A percentile compares a stretch with the other conserved stretches of the same genome.
Conservation (phyloP, 352 stramenopile genomes). For the Pythium phragmitis region DNA sequence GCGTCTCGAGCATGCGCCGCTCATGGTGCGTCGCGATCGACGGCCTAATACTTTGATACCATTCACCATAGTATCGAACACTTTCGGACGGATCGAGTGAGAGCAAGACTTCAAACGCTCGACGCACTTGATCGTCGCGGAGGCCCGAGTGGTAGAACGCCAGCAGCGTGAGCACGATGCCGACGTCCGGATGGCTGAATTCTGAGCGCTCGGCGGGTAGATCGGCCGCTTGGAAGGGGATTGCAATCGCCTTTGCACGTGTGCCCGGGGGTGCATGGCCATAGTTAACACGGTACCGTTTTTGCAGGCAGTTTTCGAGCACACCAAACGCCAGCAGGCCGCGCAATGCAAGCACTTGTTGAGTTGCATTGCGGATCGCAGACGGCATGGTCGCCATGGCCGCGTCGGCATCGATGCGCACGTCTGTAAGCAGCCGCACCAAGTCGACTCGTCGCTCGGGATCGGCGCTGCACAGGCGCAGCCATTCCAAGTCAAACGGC, state of each 20-base stretch:
- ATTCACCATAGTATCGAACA: slow-evolving; percentile 61
- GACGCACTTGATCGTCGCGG: slow-evolving; percentile 40
- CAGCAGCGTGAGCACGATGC: slow-evolving; percentile 77
- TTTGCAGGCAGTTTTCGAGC: slow-evolving; percentile 82
- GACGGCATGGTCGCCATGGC: slow-evolving; percentile 18
- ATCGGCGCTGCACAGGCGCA: slow-evolving; percentile 30
- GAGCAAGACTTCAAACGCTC: slow-evolving; percentile 57
- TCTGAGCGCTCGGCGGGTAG: slow-evolving; percentile 79
- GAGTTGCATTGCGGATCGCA: slow-evolving; percentile 28
- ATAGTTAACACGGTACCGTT: slow-evolving; percentile 84
- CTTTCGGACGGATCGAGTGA: slow-evolving; percentile 64
- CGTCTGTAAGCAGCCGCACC: slow-evolving; percentile 36
- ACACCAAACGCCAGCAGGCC: slow-evolving; percentile 78
- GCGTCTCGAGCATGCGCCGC: slow-evolving; percentile 41
- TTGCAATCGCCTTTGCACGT: slow-evolving; percentile 68
- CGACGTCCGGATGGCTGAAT: slow-evolving; percentile 88
- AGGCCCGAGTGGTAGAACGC: slow-evolving; percentile 87
- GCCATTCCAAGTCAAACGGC: slow-evolving; percentile 68
- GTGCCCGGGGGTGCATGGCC: slow-evolving; percentile 43
- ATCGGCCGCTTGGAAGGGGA: slow-evolving; percentile 87
- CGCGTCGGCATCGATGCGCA: slow-evolving; percentile 20
- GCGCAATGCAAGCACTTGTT: slow-evolving; percentile 60
- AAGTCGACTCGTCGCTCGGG: slow-evolving; percentile 24
- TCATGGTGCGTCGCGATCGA: slow-evolving; percentile 19
- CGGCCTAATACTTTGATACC: slow-evolving; percentile 46